phyloP scores from a whole-genome alignment of 371 early-diverging fungal genomes.

The Syncephalastrum racemosum region DNA sequence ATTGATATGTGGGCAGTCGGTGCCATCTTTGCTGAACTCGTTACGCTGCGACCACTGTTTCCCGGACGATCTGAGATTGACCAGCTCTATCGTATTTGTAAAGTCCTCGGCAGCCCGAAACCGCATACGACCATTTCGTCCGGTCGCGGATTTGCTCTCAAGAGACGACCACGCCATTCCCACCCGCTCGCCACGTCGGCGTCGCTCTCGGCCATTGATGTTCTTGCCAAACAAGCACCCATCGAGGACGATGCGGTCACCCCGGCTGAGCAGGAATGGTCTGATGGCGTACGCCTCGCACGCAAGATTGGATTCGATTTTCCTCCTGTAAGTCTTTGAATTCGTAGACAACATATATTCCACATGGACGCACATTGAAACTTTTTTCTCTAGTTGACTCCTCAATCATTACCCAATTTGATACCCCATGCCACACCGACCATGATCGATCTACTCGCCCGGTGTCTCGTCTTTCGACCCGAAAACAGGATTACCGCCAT shows the following conservation, averaged over 20 bases:
- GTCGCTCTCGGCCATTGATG: slow-evolving; percentile 8
- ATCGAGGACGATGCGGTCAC: slow-evolving; percentile 43
- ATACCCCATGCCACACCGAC: slow-evolving; percentile 21
- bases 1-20: slow-evolving; percentile 99
- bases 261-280: slow-evolving; percentile 50
- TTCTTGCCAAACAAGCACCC: slow-evolving; percentile 9
- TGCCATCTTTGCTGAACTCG: slow-evolving; percentile 90
- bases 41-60: slow-evolving; percentile 84
- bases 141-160: slow-evolving; percentile 36
- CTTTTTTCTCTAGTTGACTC: slow-evolving; percentile 1
- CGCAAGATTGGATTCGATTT: slow-evolving; percentile 60
- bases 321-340: slow-evolving; percentile 29
- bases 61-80: slow-evolving; percentile 94
- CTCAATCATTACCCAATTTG: slow-evolving; percentile 16
- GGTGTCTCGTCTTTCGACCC: slow-evolving; percentile 23
- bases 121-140: slow-evolving; percentile 12
- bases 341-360: background rate
- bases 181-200: background rate
- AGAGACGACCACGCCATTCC: slow-evolving; percentile 17
- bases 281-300: slow-evolving; percentile 65
- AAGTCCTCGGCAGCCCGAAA: slow-evolving; percentile 63
- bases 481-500: slow-evolving; percentile 15
- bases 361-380: background rate
- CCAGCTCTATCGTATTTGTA: slow-evolving; percentile 80
- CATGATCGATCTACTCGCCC: slow-evolving; percentile 23